Evolutionary conservation across 2,329 filamentous ascomycete species (phyloP).

Genomic region (Meredithiella fracta): DNA sequence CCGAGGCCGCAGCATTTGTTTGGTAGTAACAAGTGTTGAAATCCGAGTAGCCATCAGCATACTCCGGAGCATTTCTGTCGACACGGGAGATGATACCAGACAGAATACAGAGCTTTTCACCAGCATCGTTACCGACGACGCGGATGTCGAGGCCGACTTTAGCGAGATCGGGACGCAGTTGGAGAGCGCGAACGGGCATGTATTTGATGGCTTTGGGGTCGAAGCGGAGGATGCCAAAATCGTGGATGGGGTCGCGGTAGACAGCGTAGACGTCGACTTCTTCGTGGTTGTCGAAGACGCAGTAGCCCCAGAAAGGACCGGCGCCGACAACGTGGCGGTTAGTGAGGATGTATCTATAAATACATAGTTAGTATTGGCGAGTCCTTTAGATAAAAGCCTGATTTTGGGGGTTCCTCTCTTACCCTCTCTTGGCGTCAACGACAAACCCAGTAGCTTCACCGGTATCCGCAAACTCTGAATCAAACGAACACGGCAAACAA

Average conservation of each 20-base stretch:
- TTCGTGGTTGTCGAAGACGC: constrained; percentile 97
- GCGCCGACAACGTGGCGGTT: constrained; percentile 89
- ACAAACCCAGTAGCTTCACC: constrained; percentile 97
- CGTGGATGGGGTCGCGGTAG: constrained; percentile 94
- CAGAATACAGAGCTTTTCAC: constrained; percentile 93
- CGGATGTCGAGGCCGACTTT: constrained; percentile 86
- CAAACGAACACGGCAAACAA: constrained; percentile 93
- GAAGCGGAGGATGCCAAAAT: constrained; percentile 94
- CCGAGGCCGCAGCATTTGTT: constrained; percentile 88
- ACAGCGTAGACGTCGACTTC: constrained; percentile 91
- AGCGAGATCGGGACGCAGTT: constrained; percentile 71
- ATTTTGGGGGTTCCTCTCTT: too few relatives aligned
- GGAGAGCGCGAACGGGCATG: constrained; percentile 71
- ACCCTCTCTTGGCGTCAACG: constrained; percentile 81
- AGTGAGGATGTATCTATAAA: constrained; percentile 55
- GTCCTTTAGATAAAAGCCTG: too few relatives aligned
- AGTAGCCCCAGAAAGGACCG: constrained; percentile 95
- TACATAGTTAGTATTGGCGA: background rate
- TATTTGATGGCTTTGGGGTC: constrained; percentile 94
- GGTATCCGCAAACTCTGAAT: constrained; percentile 85
- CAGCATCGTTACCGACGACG: constrained; percentile 94
- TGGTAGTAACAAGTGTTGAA: constrained; percentile 97
- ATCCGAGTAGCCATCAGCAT: constrained; percentile 94
- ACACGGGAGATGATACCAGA: constrained; percentile 93
- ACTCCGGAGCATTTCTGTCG: constrained; percentile 92